A percentile compares a stretch with the other conserved stretches of the same genome.
phyloP scores from a whole-genome alignment of 2,329 filamentous ascomycete genomes.

The Sporothrix inflata region DNA sequence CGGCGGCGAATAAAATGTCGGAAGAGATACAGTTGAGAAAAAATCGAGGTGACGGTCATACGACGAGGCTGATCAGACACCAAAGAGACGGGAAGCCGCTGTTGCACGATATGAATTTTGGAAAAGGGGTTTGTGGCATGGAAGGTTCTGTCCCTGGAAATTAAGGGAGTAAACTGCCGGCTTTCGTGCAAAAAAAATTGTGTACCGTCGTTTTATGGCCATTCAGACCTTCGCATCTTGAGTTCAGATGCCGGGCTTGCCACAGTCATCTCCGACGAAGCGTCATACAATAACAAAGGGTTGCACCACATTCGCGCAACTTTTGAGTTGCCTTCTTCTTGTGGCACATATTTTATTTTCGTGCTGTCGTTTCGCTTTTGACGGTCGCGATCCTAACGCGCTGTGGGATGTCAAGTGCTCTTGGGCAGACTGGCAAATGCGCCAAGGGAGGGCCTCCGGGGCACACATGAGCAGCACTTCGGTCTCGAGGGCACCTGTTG shows the following conservation, averaged over 20 bases:
- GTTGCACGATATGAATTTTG: background rate
- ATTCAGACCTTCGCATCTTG: background rate
- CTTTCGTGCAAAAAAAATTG: background rate
- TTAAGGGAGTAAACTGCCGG: background rate
- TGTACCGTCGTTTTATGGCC: background rate
- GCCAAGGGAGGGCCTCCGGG: background rate
- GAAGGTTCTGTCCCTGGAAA: background rate
- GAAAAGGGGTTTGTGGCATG: background rate
- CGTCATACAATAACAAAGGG: background rate
- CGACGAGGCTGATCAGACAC: background rate
- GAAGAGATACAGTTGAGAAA: background rate
- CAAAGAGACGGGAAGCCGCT: background rate
- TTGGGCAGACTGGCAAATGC: background rate
- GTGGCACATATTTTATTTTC: background rate
- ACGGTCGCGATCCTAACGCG: background rate
- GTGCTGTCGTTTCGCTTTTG: background rate
- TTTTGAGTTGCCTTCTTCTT: background rate
- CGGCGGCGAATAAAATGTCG: background rate
- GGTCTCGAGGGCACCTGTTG: background rate
- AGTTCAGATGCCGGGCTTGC: background rate
- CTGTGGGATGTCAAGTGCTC: background rate
- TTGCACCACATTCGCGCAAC: background rate
- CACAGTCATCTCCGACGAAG: background rate
- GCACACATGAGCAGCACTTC: background rate
- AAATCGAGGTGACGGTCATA: background rate